Evolutionary conservation across 1,284 basidiomycete genomes (phyloP), one percentile per base, ranked within the genome.

Genomic region (Apiotrichum montevideense): DNA sequence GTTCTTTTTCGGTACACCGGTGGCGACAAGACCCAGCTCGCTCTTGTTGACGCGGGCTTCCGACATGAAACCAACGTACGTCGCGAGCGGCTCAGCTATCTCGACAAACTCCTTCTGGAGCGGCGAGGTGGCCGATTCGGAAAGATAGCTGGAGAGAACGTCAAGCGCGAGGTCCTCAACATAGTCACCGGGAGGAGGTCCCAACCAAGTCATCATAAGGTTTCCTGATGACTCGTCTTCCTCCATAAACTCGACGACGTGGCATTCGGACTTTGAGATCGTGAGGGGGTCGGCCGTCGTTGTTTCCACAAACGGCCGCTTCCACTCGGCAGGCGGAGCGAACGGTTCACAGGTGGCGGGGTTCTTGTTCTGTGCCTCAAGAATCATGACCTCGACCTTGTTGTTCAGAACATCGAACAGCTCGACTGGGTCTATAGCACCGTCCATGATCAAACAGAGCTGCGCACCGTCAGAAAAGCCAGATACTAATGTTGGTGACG

Each of bases 201-300:
- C 94, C 59, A 89, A 80, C 79, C 87, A 96, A 21, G 80, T 83
- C 56, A 97, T 81, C 46, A 84, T 79, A 6, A 98, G 72, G 78
- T 98, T 93, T 43, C 96, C 95, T 63, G 91, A 82, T 57, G 87
- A 92, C 79, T 98, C 96, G 72, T 98, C 95, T 75, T 91, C 86
- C 76, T 98, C 96, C n/a, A 96, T 96, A 69, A 99, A 99, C 66
- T 95, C 88, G 35, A 98, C 84, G 0, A 82, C 80, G 51, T 75
- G 67, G 60, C 82, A 84, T 49, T 80, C 70, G 3, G 83, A 81
- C 59, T 82, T 72, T 8, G 79, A 56, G 33, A 90, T 81, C 6
- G 82, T 80, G 4, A 82, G 79, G 9, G 87, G 81, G 11, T 79
- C 72, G 1, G 86, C 84, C 59, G 88, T 92, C 1, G 84, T 66